Percentiles rank a stretch among this genome's conserved stretches.
Evolutionary conservation across 768 basidiomycete species (phyloP).

Genomic region (Podaxis mareebaensis): DNA sequence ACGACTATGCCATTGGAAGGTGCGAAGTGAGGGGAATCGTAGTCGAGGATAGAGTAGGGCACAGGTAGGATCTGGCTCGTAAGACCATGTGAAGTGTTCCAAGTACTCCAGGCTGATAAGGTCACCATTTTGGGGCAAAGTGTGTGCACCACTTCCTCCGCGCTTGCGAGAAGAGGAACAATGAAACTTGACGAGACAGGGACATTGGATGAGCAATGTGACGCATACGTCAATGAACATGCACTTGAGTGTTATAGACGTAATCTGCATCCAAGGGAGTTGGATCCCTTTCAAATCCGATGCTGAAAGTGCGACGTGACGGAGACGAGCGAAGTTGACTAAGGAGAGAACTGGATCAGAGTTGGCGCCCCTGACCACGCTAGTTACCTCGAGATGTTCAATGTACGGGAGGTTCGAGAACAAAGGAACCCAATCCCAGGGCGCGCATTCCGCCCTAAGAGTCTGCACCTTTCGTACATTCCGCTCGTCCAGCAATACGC

Average conservation of each 20-base stretch:
- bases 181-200: not conserved
- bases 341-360: not conserved
- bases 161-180: not conserved
- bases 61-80: not conserved
- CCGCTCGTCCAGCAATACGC: not conserved
- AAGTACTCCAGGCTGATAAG: not conserved
- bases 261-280: constrained; percentile 7
- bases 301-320: not conserved
- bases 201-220: not conserved
- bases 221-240: not conserved
- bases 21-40: not conserved
- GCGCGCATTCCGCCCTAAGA: not conserved
- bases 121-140: not conserved
- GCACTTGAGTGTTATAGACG: not conserved
- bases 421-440: not conserved
- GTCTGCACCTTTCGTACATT: not conserved
- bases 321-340: not conserved
- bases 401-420: not conserved
- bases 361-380: not conserved
- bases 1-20: not conserved
- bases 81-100: not conserved
- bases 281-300: not conserved
- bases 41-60: not conserved
- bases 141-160: not conserved
- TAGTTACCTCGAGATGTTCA: not conserved